Conservation (phyloP, 2,329 filamentous ascomycete genomes). For the Botryosphaeria agaves region DNA sequence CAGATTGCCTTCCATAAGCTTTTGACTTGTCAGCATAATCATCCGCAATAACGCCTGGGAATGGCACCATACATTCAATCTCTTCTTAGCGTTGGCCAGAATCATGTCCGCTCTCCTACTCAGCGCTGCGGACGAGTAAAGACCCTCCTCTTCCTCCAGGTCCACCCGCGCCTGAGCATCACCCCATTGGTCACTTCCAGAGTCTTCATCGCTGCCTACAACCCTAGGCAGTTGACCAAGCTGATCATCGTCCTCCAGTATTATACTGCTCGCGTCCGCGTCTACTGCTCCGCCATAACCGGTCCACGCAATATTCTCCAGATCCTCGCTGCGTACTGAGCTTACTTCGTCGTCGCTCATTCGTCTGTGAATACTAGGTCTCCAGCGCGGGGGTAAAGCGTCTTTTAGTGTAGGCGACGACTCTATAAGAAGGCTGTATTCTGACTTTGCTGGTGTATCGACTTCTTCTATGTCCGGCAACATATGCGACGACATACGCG, state of each 20-base stretch:
- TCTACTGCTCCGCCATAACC: slow-evolving; percentile 14
- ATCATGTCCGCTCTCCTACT: slow-evolving; percentile 79
- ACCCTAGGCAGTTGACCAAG: slow-evolving; percentile 1
- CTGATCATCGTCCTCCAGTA: slow-evolving; percentile 1
- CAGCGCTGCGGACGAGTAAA: slow-evolving; percentile 56
- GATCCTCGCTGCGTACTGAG: slow-evolving; percentile 25
- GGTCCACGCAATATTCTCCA: slow-evolving; percentile 22
- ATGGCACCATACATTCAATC: slow-evolving; percentile 53
- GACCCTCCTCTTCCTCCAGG: slow-evolving; percentile 21
- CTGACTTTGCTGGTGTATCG: neutral
- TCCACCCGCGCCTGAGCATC: neutral
- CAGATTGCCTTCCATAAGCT: slow-evolving; percentile 91
- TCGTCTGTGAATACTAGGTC: slow-evolving; percentile 14
- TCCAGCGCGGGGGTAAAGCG: neutral
- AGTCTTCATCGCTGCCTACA: slow-evolving; percentile 13
- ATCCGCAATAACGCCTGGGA: neutral
- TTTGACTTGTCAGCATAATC: slow-evolving; percentile 3
- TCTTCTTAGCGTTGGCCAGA: slow-evolving; percentile 77
- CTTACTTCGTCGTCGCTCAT: too few relatives aligned
- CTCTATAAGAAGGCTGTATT: neutral
- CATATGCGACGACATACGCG: neutral
- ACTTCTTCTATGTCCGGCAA: neutral
- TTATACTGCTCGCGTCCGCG: neutral
- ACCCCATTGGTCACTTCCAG: too few relatives aligned
- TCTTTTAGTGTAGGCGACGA: slow-evolving; percentile 14